Percentiles rank a stretch among this genome's conserved stretches.
phyloP scores from a whole-genome alignment of 352 stramenopile species.

The Phytophthora colocasiae region DNA sequence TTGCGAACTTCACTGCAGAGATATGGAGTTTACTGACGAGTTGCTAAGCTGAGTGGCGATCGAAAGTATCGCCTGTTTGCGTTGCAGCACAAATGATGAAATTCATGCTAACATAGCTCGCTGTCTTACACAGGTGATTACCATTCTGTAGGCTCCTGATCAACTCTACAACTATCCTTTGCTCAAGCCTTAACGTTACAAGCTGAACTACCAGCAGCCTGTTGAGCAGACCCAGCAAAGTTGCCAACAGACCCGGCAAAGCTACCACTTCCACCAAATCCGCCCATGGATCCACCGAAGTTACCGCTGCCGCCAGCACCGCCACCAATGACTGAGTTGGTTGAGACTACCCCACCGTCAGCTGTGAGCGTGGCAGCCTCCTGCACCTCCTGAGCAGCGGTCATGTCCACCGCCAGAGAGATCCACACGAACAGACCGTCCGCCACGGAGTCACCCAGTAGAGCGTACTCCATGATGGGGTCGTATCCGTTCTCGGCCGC shows the following conservation, averaged over 20 bases:
- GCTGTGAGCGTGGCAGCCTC: slow-evolving; percentile 19
- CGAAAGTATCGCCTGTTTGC: no score
- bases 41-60: no score
- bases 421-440: slow-evolving; percentile 33
- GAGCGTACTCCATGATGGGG: slow-evolving; percentile 24
- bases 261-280: slow-evolving; percentile 12
- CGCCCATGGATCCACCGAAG: slow-evolving; percentile 27
- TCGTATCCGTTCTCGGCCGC: slow-evolving; percentile 27
- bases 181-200: no score
- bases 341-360: slow-evolving; percentile 26
- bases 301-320: slow-evolving; percentile 10
- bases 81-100: no score
- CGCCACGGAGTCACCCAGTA: slow-evolving; percentile 1
- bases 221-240: neutral
- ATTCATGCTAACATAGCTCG: no score
- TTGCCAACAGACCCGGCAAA: slow-evolving; percentile 12
- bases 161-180: no score
- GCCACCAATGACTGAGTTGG: slow-evolving; percentile 16
- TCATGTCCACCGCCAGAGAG: slow-evolving; percentile 35
- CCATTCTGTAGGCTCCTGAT: no score
- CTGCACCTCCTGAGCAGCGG: slow-evolving; percentile 12
- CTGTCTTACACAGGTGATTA: no score
- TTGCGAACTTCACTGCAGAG: neutral
- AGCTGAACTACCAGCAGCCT: no score
- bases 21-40: no score